Percentiles rank a stretch among this genome's conserved stretches.
These are phyloP conservation scores for Amylocarpus encephaloides DNA, from an alignment of 2,329 filamentous ascomycete genomes.

Conservation along the genomic window DNA sequence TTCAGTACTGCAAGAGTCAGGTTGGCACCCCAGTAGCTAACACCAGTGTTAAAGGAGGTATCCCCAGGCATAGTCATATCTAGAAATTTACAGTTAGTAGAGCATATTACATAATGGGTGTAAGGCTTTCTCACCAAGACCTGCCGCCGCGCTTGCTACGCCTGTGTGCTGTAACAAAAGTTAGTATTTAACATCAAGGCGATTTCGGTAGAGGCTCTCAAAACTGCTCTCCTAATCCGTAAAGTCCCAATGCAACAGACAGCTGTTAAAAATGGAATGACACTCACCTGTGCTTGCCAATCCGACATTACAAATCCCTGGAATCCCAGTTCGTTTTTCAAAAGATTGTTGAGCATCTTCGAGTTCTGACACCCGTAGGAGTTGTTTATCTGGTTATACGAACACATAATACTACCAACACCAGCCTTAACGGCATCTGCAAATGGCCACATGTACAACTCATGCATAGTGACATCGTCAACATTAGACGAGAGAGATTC, in stretches of 20 bases:
- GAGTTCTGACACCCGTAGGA: conserved; percentile 76
- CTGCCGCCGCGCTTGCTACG: conserved; percentile 59
- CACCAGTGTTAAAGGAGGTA: conserved; percentile 65
- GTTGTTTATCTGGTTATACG: conserved; percentile 78
- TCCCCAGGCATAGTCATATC: conserved; percentile 92
- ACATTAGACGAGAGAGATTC: conserved; percentile 51
- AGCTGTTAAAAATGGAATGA: no score
- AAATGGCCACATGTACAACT: conserved; percentile 56
- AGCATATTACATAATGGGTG: no score
- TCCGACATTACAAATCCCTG: conserved; percentile 78
- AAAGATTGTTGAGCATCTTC: conserved; percentile 64
- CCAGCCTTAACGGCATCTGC: conserved; percentile 59
- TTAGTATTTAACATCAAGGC: no score
- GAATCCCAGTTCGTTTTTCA: conserved; percentile 77
- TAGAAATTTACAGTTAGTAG: conserved; percentile 31
- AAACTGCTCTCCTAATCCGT: no score
- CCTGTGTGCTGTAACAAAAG: conserved; percentile 53
- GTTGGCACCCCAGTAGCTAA: conserved; percentile 68
- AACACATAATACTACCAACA: conserved; percentile 77
- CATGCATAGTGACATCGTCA: conserved; percentile 55
- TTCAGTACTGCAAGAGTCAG: conserved; percentile 83
- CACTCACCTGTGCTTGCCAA: conserved; percentile 51
- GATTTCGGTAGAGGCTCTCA: no score
- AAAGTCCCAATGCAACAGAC: no score
- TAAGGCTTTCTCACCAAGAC: conserved; percentile 31